A percentile compares a stretch with the other conserved stretches of the same genome.
phyloP scores from a whole-genome alignment of 768 basidiomycete species.

The Gautieria morchelliformis region DNA sequence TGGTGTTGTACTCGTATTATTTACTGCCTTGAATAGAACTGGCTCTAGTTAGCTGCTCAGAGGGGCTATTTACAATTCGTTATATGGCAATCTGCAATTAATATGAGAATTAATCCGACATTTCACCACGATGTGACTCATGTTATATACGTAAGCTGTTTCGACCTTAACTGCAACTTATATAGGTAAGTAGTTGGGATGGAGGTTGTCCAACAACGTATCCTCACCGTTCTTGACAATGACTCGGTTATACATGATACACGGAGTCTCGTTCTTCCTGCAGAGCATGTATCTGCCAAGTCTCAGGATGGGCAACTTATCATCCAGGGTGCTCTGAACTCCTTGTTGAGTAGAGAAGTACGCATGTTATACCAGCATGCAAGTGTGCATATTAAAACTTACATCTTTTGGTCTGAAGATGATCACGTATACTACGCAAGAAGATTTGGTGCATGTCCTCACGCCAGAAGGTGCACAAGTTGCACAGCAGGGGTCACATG shows the following conservation, averaged over 20 bases:
- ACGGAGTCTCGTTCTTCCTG: conserved; percentile 56
- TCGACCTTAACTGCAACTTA: too few species aligned
- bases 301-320: conserved; percentile 72
- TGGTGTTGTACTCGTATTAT: conserved; percentile 23
- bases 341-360: conserved; percentile 77
- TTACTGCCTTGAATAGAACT: background rate
- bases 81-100: too few species aligned
- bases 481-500: conserved; percentile 78
- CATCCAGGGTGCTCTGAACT: conserved; percentile 88
- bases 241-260: conserved; percentile 55
- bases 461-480: conserved; percentile 81
- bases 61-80: too few species aligned
- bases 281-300: conserved; percentile 40
- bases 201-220: conserved; percentile 68
- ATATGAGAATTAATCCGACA: too few species aligned
- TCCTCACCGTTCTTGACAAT: conserved; percentile 63
- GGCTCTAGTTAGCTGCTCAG: too few species aligned
- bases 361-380: conserved; percentile 16
- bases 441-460: conserved; percentile 60
- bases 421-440: conserved; percentile 72
- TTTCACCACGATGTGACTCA: too few species aligned
- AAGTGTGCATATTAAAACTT: conserved; percentile 6
- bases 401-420: conserved; percentile 41
- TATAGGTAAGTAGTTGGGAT: conserved; percentile 28
- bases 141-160: background rate